Evolutionary conservation across 768 basidiomycete genomes (phyloP), one percentile per base, ranked within the genome.

Genomic region (Lactarius trivialis): DNA sequence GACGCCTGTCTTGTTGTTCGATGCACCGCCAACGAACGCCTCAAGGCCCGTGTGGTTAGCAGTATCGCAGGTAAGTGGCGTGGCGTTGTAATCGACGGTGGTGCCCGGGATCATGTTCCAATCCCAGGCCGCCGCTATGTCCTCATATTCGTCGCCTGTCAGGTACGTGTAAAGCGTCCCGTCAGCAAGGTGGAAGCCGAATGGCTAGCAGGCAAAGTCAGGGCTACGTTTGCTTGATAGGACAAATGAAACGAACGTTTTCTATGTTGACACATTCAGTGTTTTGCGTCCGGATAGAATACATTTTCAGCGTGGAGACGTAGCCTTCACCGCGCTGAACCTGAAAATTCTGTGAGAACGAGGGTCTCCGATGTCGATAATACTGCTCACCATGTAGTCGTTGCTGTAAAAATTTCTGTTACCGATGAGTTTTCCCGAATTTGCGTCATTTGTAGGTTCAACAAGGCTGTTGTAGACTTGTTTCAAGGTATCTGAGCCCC

Each of bases 71-170:
- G 68, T 69, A 19, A 90, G 75, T 0, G 76, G 70, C 0, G 86
- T 88, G 4, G 75, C 81, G 7, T 72, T 75, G 68, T 87, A 86
- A 69, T 88, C 84, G 41, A 80, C 77, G 2, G 88, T 89, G 37
- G 76, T 88, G 0, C 88, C 88, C 7, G 88, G 88, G 50, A 90
- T 83, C 7, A 87, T 77, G 66, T 88, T 83, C 88, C 88, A 90
- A 71, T 90, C 85, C 87, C 86, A 87, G 2, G 82, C 77, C 3
- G 82, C 87, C 4, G 82, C 73, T 36, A 89, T 89, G 67, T 88
- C 86, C 68, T 86, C 84, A 69, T 89, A 89, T 70, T 89, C 88
- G 66, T 82, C 74, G 15, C 88, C 88, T 54, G 73, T 72, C 26
- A 85, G 68, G 71, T 88, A 88, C 0, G 83, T 88, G 70, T 85